Base-by-base conservation (phyloP, 176 grass and related monocot species). In the Rhynchospora breviuscula region DNA sequence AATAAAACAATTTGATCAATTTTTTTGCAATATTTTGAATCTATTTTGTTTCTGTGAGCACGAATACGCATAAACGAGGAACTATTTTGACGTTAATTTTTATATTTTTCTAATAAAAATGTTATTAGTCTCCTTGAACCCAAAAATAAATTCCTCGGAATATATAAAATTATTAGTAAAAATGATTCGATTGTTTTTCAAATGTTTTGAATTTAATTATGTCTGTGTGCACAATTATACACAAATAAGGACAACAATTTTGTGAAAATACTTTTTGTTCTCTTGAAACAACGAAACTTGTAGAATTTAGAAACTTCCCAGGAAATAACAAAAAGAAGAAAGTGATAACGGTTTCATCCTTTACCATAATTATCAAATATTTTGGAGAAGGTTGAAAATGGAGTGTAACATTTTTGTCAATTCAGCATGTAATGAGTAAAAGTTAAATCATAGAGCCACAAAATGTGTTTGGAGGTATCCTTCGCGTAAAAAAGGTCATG, bases 391-490 rank as follows among this genome's bases (percentile, higher is more conserved):
- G 14, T 71, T 47, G 44, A 1, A 75, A 26, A 23, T 7, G 11
- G 13, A 10, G 14, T 75, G 22, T 26, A 52, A 47, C 70, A 5
- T 52, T 40, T 40, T 6, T 77, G 49, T 76, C 47, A 29, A 29
- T 76, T 8, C 13, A 54, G 0, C 0, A 17, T 15, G 49, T 26
- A 51, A 29, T 25, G 18, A 73, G 43, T 75, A 84, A 94, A 92
- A 85, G 85, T 88, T 85, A 49, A 82, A 74, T 82, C 81, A 86
- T 92, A 67, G 88, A 92, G 88, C 86, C 88, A 86, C 83, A 51
- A 94, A 94, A 94, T 70, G 53, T 18, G 44, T 73, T 90, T 94
- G 86, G 88, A 90, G 47, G 59, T 83, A 84, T 86, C 79, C 72
- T 84, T 57, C 74, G 58, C 76, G 59, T 86, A 87, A 94, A 65